These are phyloP conservation scores for Fraxinus sp. DNA, from an alignment of 305 asterid genomes.

Conservation along the genomic window DNA sequence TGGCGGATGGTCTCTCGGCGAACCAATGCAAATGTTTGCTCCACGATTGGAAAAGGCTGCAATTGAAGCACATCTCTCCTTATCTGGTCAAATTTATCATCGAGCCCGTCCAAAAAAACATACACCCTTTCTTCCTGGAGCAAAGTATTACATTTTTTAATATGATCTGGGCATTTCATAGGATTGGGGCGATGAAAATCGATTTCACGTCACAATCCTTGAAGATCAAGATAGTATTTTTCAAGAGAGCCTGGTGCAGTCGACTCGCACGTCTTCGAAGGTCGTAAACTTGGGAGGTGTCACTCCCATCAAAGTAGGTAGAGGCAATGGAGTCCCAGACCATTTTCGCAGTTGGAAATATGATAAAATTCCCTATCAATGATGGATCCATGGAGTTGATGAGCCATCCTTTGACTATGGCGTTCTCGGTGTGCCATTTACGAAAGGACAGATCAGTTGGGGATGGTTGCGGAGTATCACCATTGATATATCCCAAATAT, in stretches of 20 bases:
- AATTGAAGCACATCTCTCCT: background rate
- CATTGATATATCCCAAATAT: background rate
- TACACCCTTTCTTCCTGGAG: background rate
- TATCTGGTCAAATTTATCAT: background rate
- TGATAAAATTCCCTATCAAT: background rate
- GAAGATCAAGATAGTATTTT: background rate
- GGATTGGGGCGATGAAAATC: background rate
- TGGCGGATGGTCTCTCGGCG: background rate
- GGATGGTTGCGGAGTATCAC: background rate
- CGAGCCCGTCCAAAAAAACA: background rate
- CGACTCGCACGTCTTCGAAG: background rate
- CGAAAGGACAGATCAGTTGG: background rate
- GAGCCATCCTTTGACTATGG: background rate
- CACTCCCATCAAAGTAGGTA: slow-evolving; percentile 4
- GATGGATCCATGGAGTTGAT: background rate
- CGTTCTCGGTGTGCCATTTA: background rate
- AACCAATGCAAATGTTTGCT: background rate
- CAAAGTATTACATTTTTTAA: too few species aligned
- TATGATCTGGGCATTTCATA: background rate
- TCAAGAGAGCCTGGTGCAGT: background rate
- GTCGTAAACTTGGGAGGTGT: background rate
- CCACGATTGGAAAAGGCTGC: background rate
- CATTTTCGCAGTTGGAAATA: background rate
- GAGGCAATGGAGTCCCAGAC: background rate
- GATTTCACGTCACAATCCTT: background rate